Evolutionary conservation across 306 rosid genomes (phyloP).

Genomic region (Prunus mira): DNA sequence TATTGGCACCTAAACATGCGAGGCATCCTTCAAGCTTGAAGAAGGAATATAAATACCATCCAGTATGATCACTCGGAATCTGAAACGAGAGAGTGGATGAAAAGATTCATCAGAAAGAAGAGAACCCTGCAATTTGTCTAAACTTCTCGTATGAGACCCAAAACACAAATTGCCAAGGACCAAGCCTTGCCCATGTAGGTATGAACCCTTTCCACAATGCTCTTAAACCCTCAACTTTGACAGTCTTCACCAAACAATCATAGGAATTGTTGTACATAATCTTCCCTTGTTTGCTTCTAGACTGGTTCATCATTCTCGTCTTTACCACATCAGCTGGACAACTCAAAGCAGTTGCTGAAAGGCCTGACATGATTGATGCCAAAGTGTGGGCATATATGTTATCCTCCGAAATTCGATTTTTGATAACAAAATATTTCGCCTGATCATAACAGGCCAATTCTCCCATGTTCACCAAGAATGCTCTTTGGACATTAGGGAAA

Average conservation of each 20-base stretch:
- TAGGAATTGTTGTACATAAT: conserved; percentile 50
- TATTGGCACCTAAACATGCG: background rate
- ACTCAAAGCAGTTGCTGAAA: conserved; percentile 72
- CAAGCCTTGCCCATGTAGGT: conserved; percentile 93
- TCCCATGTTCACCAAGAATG: conserved; percentile 92
- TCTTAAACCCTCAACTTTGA: conserved; percentile 69
- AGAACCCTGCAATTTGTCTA: conserved; percentile 67
- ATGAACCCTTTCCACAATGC: conserved; percentile 95
- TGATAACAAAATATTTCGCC: conserved; percentile 65
- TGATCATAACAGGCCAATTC: conserved; percentile 86
- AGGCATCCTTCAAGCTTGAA: background rate
- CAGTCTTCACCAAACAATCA: conserved; percentile 79
- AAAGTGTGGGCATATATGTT: conserved; percentile 70
- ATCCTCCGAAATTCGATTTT: conserved; percentile 54
- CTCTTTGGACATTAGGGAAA: conserved; percentile 79
- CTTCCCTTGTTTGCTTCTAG: conserved; percentile 41
- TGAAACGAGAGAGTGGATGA: background rate
- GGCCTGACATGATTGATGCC: conserved; percentile 77
- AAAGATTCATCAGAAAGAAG: conserved; percentile 51
- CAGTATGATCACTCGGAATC: too few species aligned
- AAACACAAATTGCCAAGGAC: conserved; percentile 92
- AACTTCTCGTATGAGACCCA: conserved; percentile 93
- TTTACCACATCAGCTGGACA: conserved; percentile 94
- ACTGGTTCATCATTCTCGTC: conserved; percentile 90
- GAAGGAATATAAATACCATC: too few species aligned